These are phyloP conservation scores for Lignosus rhinocerotis DNA, from an alignment of 1,284 basidiomycete species.

Conservation along the genomic window DNA sequence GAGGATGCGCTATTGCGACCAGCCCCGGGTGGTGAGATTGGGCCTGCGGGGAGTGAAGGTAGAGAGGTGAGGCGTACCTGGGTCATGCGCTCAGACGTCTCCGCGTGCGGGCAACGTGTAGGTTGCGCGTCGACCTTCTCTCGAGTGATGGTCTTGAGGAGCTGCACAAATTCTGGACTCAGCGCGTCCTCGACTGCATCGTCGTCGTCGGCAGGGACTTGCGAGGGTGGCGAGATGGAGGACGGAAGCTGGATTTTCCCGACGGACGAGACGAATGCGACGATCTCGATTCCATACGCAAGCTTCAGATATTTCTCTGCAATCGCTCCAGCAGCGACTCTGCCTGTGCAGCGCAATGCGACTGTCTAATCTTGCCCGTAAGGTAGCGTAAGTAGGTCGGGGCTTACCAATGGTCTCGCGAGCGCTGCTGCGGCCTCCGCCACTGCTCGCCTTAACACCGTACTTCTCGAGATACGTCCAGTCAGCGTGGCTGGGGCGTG, in stretches of 20 bases:
- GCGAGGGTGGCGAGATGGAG: constrained; percentile 41
- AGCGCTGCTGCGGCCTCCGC: constrained; percentile 92
- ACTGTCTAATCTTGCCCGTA: no score
- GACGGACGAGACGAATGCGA: constrained; percentile 96
- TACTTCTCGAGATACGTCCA: constrained; percentile 99
- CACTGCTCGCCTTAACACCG: constrained; percentile 94
- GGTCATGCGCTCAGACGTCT: constrained; percentile 90
- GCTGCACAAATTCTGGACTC: constrained; percentile 79
- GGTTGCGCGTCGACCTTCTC: constrained; percentile 86
- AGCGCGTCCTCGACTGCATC: constrained; percentile 81
- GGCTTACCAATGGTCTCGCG: constrained; percentile 91
- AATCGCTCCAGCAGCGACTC: constrained; percentile 97
- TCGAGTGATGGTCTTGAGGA: constrained; percentile 82
- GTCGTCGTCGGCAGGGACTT: constrained; percentile 53
- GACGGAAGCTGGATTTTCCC: constrained; percentile 87
- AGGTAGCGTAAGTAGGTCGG: not conserved
- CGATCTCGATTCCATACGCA: constrained; percentile 91
- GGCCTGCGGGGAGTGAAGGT: constrained; percentile 1
- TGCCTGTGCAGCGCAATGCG: constrained; percentile 48
- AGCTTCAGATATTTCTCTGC: constrained; percentile 94
- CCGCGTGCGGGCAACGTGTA: constrained; percentile 90
- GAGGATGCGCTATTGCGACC: constrained; percentile 74
- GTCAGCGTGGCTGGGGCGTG: constrained; percentile 96
- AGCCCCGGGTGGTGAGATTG: not conserved
- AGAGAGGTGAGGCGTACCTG: constrained; percentile 49